phyloP scores from a whole-genome alignment of 1,284 basidiomycete species.

The Rhodotorula sp. region DNA sequence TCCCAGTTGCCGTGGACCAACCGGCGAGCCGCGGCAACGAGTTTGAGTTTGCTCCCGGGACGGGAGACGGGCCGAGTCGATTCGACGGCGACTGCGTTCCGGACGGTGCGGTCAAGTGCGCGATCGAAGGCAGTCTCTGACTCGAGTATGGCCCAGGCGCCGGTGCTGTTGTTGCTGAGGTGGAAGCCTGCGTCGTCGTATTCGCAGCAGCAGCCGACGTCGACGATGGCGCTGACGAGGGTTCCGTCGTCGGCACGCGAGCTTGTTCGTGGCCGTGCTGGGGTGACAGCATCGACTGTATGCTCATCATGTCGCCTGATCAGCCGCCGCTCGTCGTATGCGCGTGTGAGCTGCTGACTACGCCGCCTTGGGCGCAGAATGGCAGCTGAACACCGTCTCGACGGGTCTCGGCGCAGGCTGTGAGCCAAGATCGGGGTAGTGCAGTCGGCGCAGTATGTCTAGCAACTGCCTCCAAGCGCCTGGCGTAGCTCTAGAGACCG shows the following conservation, averaged over 20 bases:
- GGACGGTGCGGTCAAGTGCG: slow-evolving; percentile 10
- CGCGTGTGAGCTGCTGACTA: background rate
- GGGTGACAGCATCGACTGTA: slow-evolving; percentile 23
- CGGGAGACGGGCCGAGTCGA: background rate
- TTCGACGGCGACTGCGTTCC: background rate
- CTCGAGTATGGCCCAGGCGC: background rate
- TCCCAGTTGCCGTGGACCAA: background rate
- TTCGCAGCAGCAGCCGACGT: background rate
- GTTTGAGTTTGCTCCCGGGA: no score
- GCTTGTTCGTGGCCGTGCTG: background rate
- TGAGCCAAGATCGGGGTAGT: background rate
- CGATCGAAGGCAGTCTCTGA: slow-evolving; percentile 22
- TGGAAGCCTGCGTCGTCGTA: background rate
- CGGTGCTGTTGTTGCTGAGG: background rate
- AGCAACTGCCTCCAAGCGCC: no score
- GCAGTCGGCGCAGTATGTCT: no score
- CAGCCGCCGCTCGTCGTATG: background rate
- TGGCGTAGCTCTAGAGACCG: background rate
- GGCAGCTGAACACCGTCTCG: background rate
- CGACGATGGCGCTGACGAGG: background rate
- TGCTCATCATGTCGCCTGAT: slow-evolving; percentile 21
- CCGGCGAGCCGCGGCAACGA: background rate
- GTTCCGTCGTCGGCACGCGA: background rate
- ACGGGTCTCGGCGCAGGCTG: no score
- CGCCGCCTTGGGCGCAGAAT: no score